phyloP scores from a whole-genome alignment of 805 yeast genomes.

The Ogataea trehalophila region DNA sequence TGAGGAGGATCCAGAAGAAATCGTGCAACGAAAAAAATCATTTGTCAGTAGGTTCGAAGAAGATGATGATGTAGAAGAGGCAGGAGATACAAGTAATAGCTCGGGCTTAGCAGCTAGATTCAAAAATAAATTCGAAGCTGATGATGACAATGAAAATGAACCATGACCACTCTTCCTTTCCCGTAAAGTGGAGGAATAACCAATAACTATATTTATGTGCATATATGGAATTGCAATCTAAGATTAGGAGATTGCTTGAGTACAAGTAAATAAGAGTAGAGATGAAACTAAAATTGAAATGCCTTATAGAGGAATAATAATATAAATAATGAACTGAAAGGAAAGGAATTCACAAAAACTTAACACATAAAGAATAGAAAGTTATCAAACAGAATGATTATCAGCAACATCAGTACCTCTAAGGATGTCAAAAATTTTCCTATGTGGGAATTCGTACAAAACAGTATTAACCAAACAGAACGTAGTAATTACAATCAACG shows the following conservation, averaged over 20 bases:
- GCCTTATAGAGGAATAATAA: too few relatives aligned
- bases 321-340: too few relatives aligned
- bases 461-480: conserved; percentile 36
- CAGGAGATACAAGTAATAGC: conserved; percentile 2
- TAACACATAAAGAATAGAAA: background rate
- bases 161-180: background rate
- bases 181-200: background rate
- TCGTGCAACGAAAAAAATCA: background rate
- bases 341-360: too few relatives aligned
- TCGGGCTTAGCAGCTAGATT: background rate
- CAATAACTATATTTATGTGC: background rate
- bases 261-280: too few relatives aligned
- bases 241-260: too few relatives aligned
- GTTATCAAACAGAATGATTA: background rate
- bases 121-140: conserved; percentile 4
- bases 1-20: background rate
- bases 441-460: conserved; percentile 28
- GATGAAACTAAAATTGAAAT: too few relatives aligned
- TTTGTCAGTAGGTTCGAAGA: conserved; percentile 3
- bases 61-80: conserved; percentile 1
- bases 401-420: background rate
- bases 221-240: too few relatives aligned
- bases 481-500: conserved; percentile 43
- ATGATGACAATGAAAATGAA: background rate
- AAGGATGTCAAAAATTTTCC: conserved; percentile 2